These are phyloP conservation scores for Podila horticola DNA, from an alignment of 192 early-diverging fungal genomes.

Conservation along the genomic window DNA sequence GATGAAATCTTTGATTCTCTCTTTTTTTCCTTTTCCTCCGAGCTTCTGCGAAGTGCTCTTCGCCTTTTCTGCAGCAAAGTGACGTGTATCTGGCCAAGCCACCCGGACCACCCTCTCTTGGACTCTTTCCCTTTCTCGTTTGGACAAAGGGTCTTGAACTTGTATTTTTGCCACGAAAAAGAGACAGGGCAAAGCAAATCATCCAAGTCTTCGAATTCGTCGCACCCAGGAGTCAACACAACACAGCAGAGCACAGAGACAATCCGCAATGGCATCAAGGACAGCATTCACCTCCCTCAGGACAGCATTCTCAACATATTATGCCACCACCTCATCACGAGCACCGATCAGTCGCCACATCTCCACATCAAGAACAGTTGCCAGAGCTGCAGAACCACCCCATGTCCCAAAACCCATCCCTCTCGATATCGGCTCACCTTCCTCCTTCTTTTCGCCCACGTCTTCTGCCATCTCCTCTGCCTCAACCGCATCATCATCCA, in stretches of 20 bases:
- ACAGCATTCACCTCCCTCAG: not conserved
- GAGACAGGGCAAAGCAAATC: no score
- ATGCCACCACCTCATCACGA: not conserved
- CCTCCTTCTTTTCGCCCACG: slow-evolving; percentile 2
- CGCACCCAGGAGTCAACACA: no score
- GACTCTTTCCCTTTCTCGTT: no score
- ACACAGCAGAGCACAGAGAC: not conserved
- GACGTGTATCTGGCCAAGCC: not conserved
- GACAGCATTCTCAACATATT: not conserved
- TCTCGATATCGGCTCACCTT: slow-evolving; percentile 37
- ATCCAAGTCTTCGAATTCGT: no score
- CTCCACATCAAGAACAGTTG: not conserved
- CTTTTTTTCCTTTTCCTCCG: slow-evolving; percentile 1
- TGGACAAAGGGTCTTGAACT: no score
- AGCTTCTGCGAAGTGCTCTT: not conserved
- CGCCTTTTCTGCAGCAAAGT: not conserved
- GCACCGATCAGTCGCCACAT: not conserved
- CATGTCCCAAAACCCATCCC: slow-evolving; percentile 37
- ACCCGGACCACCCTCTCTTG: no score
- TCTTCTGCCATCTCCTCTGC: not conserved
- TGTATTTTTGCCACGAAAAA: no score
- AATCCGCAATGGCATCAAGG: not conserved
- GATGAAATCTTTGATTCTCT: not conserved
- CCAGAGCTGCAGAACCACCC: slow-evolving; percentile 5
- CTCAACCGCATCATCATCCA: not conserved